These are phyloP conservation scores for Penicillium vulpinum DNA, from an alignment of 2,329 filamentous ascomycete genomes.

Conservation along the genomic window DNA sequence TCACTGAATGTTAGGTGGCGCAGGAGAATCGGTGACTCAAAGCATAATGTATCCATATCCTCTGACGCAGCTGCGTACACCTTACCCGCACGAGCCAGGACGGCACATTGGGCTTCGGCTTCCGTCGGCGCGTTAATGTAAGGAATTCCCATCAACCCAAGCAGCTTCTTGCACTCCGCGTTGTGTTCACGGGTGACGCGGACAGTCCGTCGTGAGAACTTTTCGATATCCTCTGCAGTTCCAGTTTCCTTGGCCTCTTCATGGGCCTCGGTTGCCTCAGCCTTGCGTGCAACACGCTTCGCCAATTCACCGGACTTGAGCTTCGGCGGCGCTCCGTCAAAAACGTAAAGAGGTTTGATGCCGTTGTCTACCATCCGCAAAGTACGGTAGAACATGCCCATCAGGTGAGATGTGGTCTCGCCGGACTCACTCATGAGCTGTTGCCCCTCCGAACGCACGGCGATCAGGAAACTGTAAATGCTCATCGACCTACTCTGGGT, in stretches of 20 bases:
- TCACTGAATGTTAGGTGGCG: constrained; percentile 96
- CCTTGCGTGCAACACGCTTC: constrained; percentile 92
- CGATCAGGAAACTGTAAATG: constrained; percentile 97
- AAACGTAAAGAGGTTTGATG: constrained; percentile 97
- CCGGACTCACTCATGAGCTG: constrained; percentile 93
- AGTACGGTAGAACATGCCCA: constrained; percentile 99
- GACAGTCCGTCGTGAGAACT: constrained; percentile 91
- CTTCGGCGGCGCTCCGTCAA: constrained; percentile 94
- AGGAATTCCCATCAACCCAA: constrained; percentile 94
- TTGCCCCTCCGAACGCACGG: constrained; percentile 93
- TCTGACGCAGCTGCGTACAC: constrained; percentile 96
- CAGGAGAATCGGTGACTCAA: constrained; percentile 85
- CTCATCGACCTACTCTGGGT: constrained; percentile 75
- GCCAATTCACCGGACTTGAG: constrained; percentile 96
- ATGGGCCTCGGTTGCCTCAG: constrained; percentile 82
- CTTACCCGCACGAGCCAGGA: constrained; percentile 83
- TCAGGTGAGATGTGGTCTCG: constrained; percentile 95
- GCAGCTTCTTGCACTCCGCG: constrained; percentile 82
- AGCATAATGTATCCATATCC: constrained; percentile 98
- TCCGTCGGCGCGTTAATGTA: constrained; percentile 95
- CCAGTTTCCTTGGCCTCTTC: constrained; percentile 97
- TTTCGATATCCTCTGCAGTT: constrained; percentile 96
- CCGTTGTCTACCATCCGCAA: constrained; percentile 97
- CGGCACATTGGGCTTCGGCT: constrained; percentile 94
- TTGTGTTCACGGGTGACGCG: constrained; percentile 97